These are phyloP conservation scores for Metarhizium guizhouense DNA, from an alignment of 2,329 filamentous ascomycete species.

Conservation along the genomic window DNA sequence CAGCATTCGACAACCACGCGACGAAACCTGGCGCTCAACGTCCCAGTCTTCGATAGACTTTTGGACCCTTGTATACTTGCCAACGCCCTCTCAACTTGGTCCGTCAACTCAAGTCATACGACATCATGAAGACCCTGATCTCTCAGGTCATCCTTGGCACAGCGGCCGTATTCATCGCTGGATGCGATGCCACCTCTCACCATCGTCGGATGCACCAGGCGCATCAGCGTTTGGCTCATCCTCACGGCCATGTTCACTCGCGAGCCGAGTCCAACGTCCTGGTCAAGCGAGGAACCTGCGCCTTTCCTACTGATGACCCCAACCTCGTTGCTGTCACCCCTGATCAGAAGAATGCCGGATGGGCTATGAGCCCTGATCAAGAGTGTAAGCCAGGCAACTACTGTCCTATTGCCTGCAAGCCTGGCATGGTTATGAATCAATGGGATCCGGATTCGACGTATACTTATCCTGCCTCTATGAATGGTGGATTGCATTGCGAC, in stretches of 20 bases:
- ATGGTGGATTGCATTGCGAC: constrained; percentile 67
- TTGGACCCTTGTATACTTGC: neutral
- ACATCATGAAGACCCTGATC: constrained; percentile 43
- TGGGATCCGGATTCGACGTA: constrained; percentile 68
- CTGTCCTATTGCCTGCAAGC: constrained; percentile 69
- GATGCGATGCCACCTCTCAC: constrained; percentile 22
- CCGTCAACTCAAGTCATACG: neutral
- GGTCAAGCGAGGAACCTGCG: constrained; percentile 49
- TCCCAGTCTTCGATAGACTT: neutral
- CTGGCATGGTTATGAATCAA: constrained; percentile 69
- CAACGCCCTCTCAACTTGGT: neutral
- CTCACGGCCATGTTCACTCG: constrained; percentile 14
- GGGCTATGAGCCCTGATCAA: constrained; percentile 72
- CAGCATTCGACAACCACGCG: neutral
- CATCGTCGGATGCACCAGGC: constrained; percentile 27
- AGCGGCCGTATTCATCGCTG: constrained; percentile 34
- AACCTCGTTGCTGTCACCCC: constrained; percentile 63
- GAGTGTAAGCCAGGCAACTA: constrained; percentile 57
- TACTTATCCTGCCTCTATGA: constrained; percentile 62
- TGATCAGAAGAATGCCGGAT: constrained; percentile 56
- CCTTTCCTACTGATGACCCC: constrained; percentile 53
- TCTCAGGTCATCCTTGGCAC: constrained; percentile 38
- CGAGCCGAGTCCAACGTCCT: constrained; percentile 19
- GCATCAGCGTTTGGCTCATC: constrained; percentile 25
- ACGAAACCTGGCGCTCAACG: neutral